These are phyloP conservation scores for Phytopythium aichiense DNA, from an alignment of 352 stramenopile species.

Conservation along the genomic window DNA sequence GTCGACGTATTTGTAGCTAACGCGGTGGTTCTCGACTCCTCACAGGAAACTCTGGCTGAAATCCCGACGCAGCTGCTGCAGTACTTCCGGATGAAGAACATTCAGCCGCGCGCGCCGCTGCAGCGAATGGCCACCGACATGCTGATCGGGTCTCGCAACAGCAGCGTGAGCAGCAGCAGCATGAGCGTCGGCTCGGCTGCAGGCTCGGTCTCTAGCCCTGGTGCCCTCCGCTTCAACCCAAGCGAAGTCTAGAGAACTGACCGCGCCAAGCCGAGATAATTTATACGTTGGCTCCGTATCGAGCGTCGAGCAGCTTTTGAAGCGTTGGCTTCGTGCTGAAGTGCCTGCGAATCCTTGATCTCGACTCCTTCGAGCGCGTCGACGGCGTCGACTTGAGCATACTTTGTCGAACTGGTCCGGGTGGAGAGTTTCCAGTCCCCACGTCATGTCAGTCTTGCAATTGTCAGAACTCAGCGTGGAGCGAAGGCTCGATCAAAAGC, in stretches of 20 bases:
- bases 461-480: no score
- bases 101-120: conserved; percentile 48
- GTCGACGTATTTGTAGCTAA: background rate
- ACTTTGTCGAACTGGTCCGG: no score
- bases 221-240: background rate
- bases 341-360: no score
- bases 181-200: background rate
- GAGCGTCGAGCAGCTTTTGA: no score
- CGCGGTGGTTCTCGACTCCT: background rate
- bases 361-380: no score
- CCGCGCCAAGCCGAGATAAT: no score
- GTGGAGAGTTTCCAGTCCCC: no score
- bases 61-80: conserved; percentile 60
- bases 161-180: background rate
- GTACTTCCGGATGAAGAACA: conserved; percentile 55
- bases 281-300: no score
- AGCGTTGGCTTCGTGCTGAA: no score
- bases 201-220: background rate
- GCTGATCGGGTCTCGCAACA: conserved; percentile 24
- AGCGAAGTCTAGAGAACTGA: background rate
- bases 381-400: no score
- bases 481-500: no score
- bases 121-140: conserved; percentile 48
- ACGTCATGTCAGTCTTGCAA: no score
- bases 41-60: conserved; percentile 58